Evolutionary conservation across 2,329 filamentous ascomycete genomes (phyloP).

Genomic region (Curvularia eragrostidis): DNA sequence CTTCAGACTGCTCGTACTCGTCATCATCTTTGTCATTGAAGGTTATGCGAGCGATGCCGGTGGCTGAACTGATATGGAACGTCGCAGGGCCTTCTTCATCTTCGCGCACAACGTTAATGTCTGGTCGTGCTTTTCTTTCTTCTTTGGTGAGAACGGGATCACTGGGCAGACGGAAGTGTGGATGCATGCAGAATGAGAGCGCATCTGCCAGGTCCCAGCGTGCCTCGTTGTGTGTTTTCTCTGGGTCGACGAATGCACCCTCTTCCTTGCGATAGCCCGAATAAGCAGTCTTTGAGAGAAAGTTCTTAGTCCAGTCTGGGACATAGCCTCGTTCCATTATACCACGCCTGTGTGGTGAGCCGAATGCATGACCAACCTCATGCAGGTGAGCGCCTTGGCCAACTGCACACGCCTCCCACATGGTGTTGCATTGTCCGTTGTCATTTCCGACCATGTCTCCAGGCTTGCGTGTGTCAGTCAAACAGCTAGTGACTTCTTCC

Average conservation of each 20-base stretch:
- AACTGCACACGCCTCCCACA: slow-evolving; percentile 57
- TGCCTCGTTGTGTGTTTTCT: slow-evolving; percentile 30
- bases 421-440: slow-evolving; percentile 51
- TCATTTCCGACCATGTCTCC: slow-evolving; percentile 44
- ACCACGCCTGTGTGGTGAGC: slow-evolving; percentile 38
- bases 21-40: slow-evolving; percentile 35
- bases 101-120: slow-evolving; percentile 14
- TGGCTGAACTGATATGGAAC: slow-evolving; percentile 30
- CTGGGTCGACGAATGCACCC: slow-evolving; percentile 13
- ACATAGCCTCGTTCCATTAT: slow-evolving; percentile 43
- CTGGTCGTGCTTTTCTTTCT: slow-evolving; percentile 18
- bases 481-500: slow-evolving; percentile 38
- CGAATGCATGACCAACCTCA: slow-evolving; percentile 50
- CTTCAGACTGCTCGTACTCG: slow-evolving; percentile 23
- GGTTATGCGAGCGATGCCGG: slow-evolving; percentile 38
- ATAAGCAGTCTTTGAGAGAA: slow-evolving; percentile 44
- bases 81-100: slow-evolving; percentile 25
- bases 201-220: slow-evolving; percentile 46
- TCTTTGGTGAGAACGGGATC: slow-evolving; percentile 23
- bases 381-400: slow-evolving; percentile 49
- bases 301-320: slow-evolving; percentile 52
- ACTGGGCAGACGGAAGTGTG: slow-evolving; percentile 40
- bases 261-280: not conserved
- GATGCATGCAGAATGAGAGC: slow-evolving; percentile 31
- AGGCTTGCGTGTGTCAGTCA: slow-evolving; percentile 45